These are phyloP conservation scores for Bipolaris gigantea DNA, from an alignment of 2,329 filamentous ascomycete genomes.

Conservation along the genomic window DNA sequence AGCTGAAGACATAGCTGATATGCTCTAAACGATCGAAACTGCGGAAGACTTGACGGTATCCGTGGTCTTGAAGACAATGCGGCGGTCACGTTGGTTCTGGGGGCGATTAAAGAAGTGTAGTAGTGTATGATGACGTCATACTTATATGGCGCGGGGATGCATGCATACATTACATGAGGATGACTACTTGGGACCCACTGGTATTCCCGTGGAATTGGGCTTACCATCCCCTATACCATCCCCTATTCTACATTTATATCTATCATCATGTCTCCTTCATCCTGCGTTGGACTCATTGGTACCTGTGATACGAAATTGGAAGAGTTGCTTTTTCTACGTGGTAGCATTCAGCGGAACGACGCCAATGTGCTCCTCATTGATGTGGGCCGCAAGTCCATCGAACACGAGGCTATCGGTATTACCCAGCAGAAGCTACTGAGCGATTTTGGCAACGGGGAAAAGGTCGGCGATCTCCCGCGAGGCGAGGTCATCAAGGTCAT, in stretches of 20 bases:
- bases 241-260: neutral
- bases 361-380: constrained; percentile 56
- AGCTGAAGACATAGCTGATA: constrained; percentile 57
- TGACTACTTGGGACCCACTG: neutral
- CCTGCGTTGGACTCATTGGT: constrained; percentile 58
- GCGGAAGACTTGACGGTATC: neutral
- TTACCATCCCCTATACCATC: too few species aligned
- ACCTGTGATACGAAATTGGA: constrained; percentile 67
- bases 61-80: neutral
- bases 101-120: neutral
- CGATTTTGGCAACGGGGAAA: constrained; percentile 26
- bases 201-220: neutral
- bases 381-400: constrained; percentile 53
- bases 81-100: neutral
- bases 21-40: neutral
- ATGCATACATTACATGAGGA: neutral
- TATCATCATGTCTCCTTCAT: constrained; percentile 10
- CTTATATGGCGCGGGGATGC: constrained; percentile 2
- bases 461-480: constrained; percentile 50
- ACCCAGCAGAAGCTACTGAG: constrained; percentile 48
- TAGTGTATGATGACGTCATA: constrained; percentile 17
- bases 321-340: constrained; percentile 60
- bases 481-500: constrained; percentile 62
- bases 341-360: constrained; percentile 46
- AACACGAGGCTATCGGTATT: constrained; percentile 54